Evolutionary conservation across 2,329 filamentous ascomycete species (phyloP).

Genomic region (Juglanconis sp.): DNA sequence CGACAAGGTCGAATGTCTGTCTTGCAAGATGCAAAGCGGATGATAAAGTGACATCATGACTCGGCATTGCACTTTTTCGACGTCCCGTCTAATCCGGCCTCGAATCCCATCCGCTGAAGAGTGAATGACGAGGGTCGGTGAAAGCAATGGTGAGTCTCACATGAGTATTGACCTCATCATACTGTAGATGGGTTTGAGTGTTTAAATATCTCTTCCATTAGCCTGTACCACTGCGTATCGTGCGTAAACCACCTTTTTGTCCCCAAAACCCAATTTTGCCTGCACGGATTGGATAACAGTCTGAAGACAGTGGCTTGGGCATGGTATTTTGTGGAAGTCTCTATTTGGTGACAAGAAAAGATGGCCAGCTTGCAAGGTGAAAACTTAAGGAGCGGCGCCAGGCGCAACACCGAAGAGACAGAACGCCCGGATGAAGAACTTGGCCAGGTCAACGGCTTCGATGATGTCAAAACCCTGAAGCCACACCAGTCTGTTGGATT

Average conservation of each 20-base stretch:
- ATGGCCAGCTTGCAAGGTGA: background rate
- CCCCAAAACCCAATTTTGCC: too few relatives aligned
- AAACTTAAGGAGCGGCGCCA: background rate
- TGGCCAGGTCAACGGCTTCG: background rate
- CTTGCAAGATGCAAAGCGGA: too few relatives aligned
- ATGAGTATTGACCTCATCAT: too few relatives aligned
- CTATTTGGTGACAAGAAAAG: background rate
- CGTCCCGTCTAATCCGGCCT: background rate
- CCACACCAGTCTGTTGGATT: conserved; percentile 39
- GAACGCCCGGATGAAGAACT: background rate
- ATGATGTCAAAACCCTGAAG: conserved; percentile 9
- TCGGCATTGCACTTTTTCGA: background rate
- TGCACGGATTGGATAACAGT: too few relatives aligned
- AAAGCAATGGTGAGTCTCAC: too few relatives aligned
- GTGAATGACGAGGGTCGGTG: background rate
- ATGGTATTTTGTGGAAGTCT: background rate
- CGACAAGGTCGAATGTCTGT: too few relatives aligned
- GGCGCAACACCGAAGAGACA: background rate
- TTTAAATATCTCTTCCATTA: too few relatives aligned
- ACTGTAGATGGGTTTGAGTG: too few relatives aligned
- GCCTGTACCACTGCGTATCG: too few relatives aligned
- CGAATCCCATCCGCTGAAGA: background rate
- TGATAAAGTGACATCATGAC: conserved; percentile 1
- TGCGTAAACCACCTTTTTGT: too few relatives aligned
- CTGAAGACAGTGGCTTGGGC: too few relatives aligned